phyloP scores from a whole-genome alignment of 192 early-diverging fungal species.

The Paraglomus brasilianum region DNA sequence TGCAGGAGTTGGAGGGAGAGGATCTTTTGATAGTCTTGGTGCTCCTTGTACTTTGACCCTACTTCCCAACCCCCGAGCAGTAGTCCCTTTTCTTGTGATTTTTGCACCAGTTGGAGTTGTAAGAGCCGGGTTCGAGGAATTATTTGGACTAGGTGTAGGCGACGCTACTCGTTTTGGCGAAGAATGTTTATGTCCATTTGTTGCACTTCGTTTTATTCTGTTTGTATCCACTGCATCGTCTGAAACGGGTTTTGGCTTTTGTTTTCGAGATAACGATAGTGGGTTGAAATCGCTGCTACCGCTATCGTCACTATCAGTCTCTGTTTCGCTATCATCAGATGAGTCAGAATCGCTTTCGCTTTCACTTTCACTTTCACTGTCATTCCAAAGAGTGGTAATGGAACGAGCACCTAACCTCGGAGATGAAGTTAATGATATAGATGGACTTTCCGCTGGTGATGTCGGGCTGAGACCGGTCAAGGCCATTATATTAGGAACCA shows the following conservation, averaged over 20 bases:
- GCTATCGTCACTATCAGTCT: conserved; percentile 4
- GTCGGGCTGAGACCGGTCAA: no score
- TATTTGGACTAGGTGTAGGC: background rate
- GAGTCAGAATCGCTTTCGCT: background rate
- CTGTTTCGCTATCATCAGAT: background rate
- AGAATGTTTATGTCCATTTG: background rate
- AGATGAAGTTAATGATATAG: background rate
- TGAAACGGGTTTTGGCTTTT: background rate
- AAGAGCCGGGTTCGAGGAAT: background rate
- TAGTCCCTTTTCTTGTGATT: background rate
- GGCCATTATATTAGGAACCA: no score
- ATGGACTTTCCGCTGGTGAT: no score
- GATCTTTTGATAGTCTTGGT: background rate
- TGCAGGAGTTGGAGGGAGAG: background rate
- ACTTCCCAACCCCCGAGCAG: background rate
- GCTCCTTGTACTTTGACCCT: no score
- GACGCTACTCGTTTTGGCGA: background rate
- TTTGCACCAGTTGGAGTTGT: background rate
- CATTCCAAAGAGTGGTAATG: background rate
- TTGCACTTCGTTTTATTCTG: background rate
- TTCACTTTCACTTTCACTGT: background rate
- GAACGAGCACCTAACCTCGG: background rate
- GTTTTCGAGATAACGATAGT: background rate
- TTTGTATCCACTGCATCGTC: background rate
- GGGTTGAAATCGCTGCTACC: conserved; percentile 11